phyloP scores from a whole-genome alignment of 768 basidiomycete genomes.

The Boletus subcaerulescens region DNA sequence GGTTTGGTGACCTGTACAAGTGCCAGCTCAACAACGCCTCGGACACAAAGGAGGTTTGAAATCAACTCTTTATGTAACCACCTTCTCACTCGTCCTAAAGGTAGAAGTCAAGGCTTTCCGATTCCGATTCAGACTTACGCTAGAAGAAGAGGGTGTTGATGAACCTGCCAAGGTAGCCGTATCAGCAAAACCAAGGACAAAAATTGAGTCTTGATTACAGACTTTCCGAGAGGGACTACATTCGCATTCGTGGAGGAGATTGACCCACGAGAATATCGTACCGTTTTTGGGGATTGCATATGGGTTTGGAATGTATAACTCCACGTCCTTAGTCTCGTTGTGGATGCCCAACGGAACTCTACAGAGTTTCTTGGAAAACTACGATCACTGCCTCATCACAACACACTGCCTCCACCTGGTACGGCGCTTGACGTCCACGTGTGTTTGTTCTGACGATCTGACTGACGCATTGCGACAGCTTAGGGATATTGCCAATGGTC shows the following conservation, averaged over 20 bases:
- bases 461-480: slow-evolving; percentile 3
- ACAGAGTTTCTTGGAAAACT: slow-evolving; percentile 13
- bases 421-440: neutral
- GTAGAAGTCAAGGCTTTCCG: slow-evolving; percentile 20
- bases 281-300: slow-evolving; percentile 22
- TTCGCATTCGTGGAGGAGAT: slow-evolving; percentile 17
- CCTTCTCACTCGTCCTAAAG: neutral
- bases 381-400: neutral
- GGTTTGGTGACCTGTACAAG: slow-evolving; percentile 13
- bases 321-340: slow-evolving; percentile 25
- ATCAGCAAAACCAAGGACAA: neutral
- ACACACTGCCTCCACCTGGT: neutral
- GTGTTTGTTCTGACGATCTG: neutral
- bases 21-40: neutral
- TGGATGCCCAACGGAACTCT: slow-evolving; percentile 30
- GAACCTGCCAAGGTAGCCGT: neutral
- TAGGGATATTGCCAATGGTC: slow-evolving; percentile 12
- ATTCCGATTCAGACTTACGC: slow-evolving; percentile 9
- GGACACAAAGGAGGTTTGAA: neutral
- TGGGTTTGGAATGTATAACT: slow-evolving; percentile 23
- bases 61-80: too few relatives aligned
- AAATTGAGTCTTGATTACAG: neutral
- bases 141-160: neutral
- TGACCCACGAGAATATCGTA: slow-evolving; percentile 23
- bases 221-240: slow-evolving; percentile 18